These are phyloP conservation scores for Heterobasidion occidentale DNA, from an alignment of 1,284 basidiomycete species.

Conservation along the genomic window DNA sequence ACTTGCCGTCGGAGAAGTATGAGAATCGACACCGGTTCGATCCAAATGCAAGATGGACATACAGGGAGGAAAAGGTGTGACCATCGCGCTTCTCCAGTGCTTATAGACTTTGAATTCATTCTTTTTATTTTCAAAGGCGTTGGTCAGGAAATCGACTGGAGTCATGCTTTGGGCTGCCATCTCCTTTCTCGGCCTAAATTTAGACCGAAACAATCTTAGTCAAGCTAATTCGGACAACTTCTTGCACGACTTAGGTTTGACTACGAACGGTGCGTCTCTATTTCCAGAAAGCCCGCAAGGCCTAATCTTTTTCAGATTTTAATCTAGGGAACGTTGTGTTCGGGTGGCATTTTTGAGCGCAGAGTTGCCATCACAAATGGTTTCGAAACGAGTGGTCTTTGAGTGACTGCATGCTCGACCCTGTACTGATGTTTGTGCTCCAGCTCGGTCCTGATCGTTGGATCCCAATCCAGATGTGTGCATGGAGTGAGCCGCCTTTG, in stretches of 20 bases:
- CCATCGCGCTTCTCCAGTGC: neutral
- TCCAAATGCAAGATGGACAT: slow-evolving; percentile 60
- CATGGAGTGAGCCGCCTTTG: slow-evolving; percentile 3
- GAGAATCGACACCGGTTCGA: slow-evolving; percentile 66
- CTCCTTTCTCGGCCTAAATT: slow-evolving; percentile 54
- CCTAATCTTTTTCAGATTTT: slow-evolving; percentile 32
- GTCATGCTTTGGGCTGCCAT: slow-evolving; percentile 60
- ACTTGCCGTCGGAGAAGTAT: slow-evolving; percentile 48
- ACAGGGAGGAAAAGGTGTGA: slow-evolving; percentile 51
- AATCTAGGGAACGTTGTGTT: slow-evolving; percentile 59
- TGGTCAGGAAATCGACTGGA: slow-evolving; percentile 56
- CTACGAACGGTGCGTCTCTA: slow-evolving; percentile 36
- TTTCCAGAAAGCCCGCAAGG: neutral
- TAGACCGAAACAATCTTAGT: slow-evolving; percentile 49
- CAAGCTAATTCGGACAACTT: slow-evolving; percentile 66
- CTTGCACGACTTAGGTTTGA: slow-evolving; percentile 52
- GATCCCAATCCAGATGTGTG: slow-evolving; percentile 56
- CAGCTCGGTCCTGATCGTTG: slow-evolving; percentile 60
- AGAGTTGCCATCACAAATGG: slow-evolving; percentile 64
- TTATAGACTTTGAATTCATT: neutral
- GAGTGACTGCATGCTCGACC: neutral
- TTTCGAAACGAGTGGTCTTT: slow-evolving; percentile 51
- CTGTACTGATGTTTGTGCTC: too few species aligned
- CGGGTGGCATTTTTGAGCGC: slow-evolving; percentile 51
- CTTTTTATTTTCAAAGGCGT: slow-evolving; percentile 21